Base-by-base conservation (phyloP, 139 green algal species). In the Tetraselmis striata region DNA sequence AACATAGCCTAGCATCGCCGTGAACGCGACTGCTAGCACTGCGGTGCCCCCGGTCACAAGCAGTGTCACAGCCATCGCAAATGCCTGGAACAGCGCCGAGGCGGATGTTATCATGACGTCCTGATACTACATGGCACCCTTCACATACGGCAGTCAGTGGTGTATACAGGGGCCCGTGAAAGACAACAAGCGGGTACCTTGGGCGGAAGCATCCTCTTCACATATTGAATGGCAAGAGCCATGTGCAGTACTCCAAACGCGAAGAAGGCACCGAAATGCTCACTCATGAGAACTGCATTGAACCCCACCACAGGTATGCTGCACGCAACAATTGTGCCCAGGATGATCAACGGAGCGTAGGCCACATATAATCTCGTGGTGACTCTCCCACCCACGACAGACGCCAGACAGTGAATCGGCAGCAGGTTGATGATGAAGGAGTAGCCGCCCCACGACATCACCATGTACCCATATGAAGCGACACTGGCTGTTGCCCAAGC, bases 401-500 rank as follows among this genome's bases (percentile, higher is more conserved):
- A 94, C 1, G 92, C 93, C 59, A 99, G 86, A 80, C 90, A 94
- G 89, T 99, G 97, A 76, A 99, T 96, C 29, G 95, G 95, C 77
- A 99, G 84, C 77, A 99, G 87, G 89, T 99, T 99, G 91, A 98
- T 97, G 84, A 99, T 95, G 90, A 99, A 99, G n/a, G 92, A 93
- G 89, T 99, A 99, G 59, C 96, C 96, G 28, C 96, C 96, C 96
- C 96, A 99, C 0, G 88, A 94, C 79, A 94, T 85, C 58, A 89
- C 76, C 95, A 98, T 98, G 88, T 98, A 98, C 31, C 92, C 87
- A 88, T 97, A 98, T 5, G 90, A 85, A 30, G 91, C 74, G 75
- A 90, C 89, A 26, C 88, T 88, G 2, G 86, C 87, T 0, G 91
- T 93, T 1, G 92, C 91, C 89, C 93, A 98, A 18, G 85, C 82